A percentile compares a stretch with the other conserved stretches of the same genome.
These are phyloP conservation scores for Plantago major DNA, from an alignment of 257 asterid species.

Conservation along the genomic window DNA sequence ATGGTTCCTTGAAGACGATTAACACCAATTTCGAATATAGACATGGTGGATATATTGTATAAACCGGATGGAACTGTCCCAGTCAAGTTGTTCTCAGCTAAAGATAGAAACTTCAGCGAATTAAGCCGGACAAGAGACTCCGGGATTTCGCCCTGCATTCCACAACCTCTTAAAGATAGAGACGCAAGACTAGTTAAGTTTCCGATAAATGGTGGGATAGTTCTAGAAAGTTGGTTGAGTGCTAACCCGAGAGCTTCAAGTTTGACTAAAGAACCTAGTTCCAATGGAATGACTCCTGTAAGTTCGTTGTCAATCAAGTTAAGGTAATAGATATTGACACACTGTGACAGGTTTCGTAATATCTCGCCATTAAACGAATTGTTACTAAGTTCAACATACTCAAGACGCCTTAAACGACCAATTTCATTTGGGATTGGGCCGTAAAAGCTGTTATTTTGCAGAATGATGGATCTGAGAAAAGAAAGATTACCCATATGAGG, in stretches of 20 bases:
- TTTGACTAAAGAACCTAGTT: constrained; percentile 22
- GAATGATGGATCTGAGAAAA: constrained; percentile 22
- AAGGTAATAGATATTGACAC: constrained; percentile 20
- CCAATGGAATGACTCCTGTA: constrained; percentile 22
- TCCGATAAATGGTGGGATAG: constrained; percentile 29
- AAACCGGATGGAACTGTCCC: constrained; percentile 24
- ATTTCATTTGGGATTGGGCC: constrained; percentile 30
- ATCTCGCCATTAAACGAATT: constrained; percentile 36
- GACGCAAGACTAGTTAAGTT: constrained; percentile 19
- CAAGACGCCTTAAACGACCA: constrained; percentile 24
- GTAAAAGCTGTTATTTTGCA: constrained; percentile 24
- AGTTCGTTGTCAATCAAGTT: constrained; percentile 21
- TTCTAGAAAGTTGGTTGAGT: constrained; percentile 27
- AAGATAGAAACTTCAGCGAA: constrained; percentile 14
- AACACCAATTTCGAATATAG: neutral
- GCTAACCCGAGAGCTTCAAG: constrained; percentile 26
- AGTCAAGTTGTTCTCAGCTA: constrained; percentile 21
- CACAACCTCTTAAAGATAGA: constrained; percentile 20
- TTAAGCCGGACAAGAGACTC: constrained; percentile 26
- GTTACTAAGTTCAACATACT: constrained; percentile 18
- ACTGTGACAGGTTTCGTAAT: constrained; percentile 27
- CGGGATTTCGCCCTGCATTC: constrained; percentile 30
- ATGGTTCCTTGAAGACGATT: constrained; percentile 27
- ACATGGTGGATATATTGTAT: constrained; percentile 27
- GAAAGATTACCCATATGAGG: constrained; percentile 36